These are phyloP conservation scores for Peronospora belbahrii DNA, from an alignment of 352 stramenopile species.

Conservation along the genomic window DNA sequence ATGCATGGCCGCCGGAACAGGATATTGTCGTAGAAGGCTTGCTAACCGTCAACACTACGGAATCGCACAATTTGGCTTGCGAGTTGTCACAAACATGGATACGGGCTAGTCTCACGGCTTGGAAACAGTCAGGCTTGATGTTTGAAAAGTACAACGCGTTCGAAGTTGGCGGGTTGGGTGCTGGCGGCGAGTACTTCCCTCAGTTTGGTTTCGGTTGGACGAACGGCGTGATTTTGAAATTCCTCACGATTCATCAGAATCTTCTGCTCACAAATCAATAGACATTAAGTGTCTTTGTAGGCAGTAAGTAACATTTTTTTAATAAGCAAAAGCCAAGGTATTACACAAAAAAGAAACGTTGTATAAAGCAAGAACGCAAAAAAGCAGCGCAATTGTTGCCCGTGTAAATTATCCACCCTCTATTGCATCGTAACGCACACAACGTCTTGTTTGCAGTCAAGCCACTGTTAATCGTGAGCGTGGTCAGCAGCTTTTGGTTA, in stretches of 20 bases:
- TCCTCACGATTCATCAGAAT: conserved; percentile 73
- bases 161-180: conserved; percentile 50
- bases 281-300: conserved; percentile 1
- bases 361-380: conserved; percentile 24
- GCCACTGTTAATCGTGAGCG: conserved; percentile 14
- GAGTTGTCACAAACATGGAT: conserved; percentile 58
- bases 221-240: conserved; percentile 83
- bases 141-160: conserved; percentile 87
- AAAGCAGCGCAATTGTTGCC: conserved; percentile 21
- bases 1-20: conserved; percentile 81
- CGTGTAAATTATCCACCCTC: too few species aligned
- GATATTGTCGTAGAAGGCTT: conserved; percentile 79
- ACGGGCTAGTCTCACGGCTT: conserved; percentile 50
- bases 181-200: conserved; percentile 83
- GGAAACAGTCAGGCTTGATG: conserved; percentile 68
- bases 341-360: conserved; percentile 15
- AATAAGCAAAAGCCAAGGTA: conserved; percentile 1
- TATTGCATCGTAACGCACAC: too few species aligned
- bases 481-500: conserved; percentile 1
- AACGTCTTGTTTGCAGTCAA: conserved; percentile 19
- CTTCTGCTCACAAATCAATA: conserved; percentile 34
- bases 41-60: conserved; percentile 35
- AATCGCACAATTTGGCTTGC: conserved; percentile 44
- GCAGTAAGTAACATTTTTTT: not conserved
- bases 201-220: conserved; percentile 87